Evolutionary conservation across 192 early-diverging fungal genomes (phyloP), one percentile per base, ranked within the genome.

Genomic region (Coemansia sp.): DNA sequence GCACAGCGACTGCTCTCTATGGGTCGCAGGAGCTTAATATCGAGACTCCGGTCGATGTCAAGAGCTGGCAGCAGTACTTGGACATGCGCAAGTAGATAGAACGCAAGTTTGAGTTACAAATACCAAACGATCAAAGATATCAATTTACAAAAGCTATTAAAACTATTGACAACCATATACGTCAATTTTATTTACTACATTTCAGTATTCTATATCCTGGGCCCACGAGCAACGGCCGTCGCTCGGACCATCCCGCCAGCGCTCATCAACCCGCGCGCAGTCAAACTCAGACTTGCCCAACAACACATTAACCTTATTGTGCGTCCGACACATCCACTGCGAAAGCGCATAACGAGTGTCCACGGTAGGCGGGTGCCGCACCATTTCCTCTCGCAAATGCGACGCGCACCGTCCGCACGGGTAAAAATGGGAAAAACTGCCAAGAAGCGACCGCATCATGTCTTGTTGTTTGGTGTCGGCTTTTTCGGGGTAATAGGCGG

Each of bases 301-400:
- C 64, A 90, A 82, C 54, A 84, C 86, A 70, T 99, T 99, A 36
- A 97, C 95, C 69, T 94, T 55, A 26, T 99, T 99, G 78, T 99
- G 97, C 57, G 92, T 85, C 51, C 88, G 82, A 78, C 97, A 99
- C 60, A 99, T 82, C 95, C 95, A 99, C 69, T 84, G 83, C 49
- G 84, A 82, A 28, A 99, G 84, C 5, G 69, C 82, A 48, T 75
- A 62, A 21, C 91, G 87, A 25, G 83, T 87, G 7, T 81, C 83
- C 5, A 97, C 90, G 12, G 84, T 65, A 0, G 94, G 94, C 11
- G 95, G 97, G 50, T 88, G 71, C 21, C 68, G 80, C 37, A 75
- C 74, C 82, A 94, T 89, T 57, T 94, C 92, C 50, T 83, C 66
- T 46, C 86, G 87, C 72, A 99, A 78, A 77, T 97, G 93, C 36